These are phyloP conservation scores for Colletotrichum costaricense DNA, from an alignment of 2,329 filamentous ascomycete genomes.

Conservation along the genomic window DNA sequence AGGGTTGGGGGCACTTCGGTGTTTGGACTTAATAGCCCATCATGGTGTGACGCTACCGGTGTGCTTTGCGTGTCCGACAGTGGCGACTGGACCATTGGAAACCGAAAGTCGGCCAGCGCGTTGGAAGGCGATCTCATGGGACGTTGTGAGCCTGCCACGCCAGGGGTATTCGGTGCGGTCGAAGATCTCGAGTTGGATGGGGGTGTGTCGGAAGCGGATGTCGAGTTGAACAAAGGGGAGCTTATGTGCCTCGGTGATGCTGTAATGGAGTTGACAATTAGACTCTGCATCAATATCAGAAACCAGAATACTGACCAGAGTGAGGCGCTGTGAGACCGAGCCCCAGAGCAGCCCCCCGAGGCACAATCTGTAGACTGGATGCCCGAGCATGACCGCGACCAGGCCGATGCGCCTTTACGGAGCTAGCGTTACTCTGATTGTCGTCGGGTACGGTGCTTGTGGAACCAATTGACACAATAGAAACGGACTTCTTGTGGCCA, in stretches of 20 bases:
- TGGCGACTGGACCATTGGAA: constrained; percentile 61
- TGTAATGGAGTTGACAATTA: constrained; percentile 11
- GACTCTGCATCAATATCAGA: neutral
- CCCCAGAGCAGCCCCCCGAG: constrained; percentile 49
- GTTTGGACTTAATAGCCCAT: constrained; percentile 54
- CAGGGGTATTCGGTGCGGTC: constrained; percentile 59
- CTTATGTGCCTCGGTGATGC: constrained; percentile 55
- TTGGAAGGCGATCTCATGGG: constrained; percentile 56
- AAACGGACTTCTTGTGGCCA: constrained; percentile 80
- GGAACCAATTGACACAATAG: constrained; percentile 82
- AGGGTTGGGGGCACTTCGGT: constrained; percentile 39
- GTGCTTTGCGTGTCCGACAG: constrained; percentile 46
- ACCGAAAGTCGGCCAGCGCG: constrained; percentile 66
- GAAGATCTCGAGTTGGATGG: constrained; percentile 53
- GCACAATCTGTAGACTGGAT: constrained; percentile 82
- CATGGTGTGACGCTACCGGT: constrained; percentile 45
- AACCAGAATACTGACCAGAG: constrained; percentile 49
- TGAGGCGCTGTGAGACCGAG: constrained; percentile 44
- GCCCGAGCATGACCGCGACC: constrained; percentile 78
- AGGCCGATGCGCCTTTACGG: constrained; percentile 60
- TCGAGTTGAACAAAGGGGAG: constrained; percentile 66
- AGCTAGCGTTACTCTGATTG: constrained; percentile 53
- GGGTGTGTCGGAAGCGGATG: constrained; percentile 63
- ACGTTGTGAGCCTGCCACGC: constrained; percentile 46
- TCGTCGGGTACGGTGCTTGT: constrained; percentile 59